A percentile compares a stretch with the other conserved stretches of the same genome.
These are phyloP conservation scores for Leccinum ochraceum DNA, from an alignment of 768 basidiomycete species.

Conservation along the genomic window DNA sequence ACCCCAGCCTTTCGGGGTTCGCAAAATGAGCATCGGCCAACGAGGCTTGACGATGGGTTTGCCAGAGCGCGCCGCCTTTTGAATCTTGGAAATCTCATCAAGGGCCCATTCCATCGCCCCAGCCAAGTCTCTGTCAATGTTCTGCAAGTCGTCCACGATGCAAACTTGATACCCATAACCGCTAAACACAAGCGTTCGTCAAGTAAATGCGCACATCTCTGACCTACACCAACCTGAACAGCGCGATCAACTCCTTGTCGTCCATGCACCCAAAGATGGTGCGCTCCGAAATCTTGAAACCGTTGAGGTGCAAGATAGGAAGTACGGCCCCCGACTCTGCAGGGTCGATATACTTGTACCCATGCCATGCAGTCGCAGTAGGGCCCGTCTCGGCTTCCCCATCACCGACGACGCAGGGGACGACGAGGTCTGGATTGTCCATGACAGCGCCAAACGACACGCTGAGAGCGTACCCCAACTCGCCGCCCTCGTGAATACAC, in stretches of 20 bases:
- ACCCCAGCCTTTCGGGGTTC: conserved; percentile 82
- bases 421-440: conserved; percentile 87
- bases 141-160: conserved; percentile 66
- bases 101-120: conserved; percentile 83
- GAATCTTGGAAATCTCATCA: conserved; percentile 72
- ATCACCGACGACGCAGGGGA: conserved; percentile 82
- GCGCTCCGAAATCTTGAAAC: conserved; percentile 89
- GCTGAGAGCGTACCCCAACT: conserved; percentile 85
- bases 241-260: conserved; percentile 71
- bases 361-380: conserved; percentile 81
- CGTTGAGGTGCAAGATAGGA: conserved; percentile 88
- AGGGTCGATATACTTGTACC: conserved; percentile 88
- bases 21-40: conserved; percentile 85
- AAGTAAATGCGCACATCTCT: not conserved
- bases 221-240: conserved; percentile 60
- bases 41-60: conserved; percentile 84
- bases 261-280: conserved; percentile 93
- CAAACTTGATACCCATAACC: conserved; percentile 90
- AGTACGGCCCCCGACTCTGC: conserved; percentile 87
- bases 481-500: conserved; percentile 88
- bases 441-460: conserved; percentile 88
- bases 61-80: conserved; percentile 73
- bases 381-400: conserved; percentile 86
- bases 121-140: conserved; percentile 78
- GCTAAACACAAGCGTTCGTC: conserved; percentile 32